Conservation (phyloP, 306 rosid species). For the Alnus rubra region DNA sequence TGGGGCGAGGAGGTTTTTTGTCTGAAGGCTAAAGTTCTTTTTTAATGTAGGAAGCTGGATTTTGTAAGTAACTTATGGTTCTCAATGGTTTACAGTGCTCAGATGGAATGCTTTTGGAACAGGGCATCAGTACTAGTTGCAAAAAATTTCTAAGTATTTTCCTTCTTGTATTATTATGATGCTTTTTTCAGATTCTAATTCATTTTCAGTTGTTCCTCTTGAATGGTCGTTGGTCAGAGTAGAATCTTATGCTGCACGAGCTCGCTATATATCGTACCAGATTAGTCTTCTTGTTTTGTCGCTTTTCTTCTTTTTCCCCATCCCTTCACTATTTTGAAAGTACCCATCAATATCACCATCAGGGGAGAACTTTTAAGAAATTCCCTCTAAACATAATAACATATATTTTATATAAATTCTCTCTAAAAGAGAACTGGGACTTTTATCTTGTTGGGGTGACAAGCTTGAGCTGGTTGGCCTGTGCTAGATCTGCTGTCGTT, state of each 20-base stretch:
- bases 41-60: conserved; percentile 50
- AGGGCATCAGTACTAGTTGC: conserved; percentile 27
- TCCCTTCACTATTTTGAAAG: too few relatives aligned
- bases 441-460: neutral
- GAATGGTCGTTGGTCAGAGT: neutral
- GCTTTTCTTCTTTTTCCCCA: too few relatives aligned
- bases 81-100: neutral
- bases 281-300: too few relatives aligned
- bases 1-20: conserved; percentile 49
- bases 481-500: neutral
- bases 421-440: too few relatives aligned
- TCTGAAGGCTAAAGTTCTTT: conserved; percentile 41
- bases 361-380: too few relatives aligned
- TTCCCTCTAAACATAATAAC: too few relatives aligned
- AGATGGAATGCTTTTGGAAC: conserved; percentile 36
- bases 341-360: too few relatives aligned
- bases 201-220: neutral
- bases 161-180: neutral
- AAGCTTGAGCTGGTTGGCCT: neutral
- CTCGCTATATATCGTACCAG: too few relatives aligned
- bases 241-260: neutral
- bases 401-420: too few relatives aligned
- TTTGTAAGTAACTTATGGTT: conserved; percentile 41
- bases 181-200: neutral
- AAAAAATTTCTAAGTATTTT: neutral